phyloP scores from a whole-genome alignment of 2,329 filamentous ascomycete species.

The Curvularia spicifera region DNA sequence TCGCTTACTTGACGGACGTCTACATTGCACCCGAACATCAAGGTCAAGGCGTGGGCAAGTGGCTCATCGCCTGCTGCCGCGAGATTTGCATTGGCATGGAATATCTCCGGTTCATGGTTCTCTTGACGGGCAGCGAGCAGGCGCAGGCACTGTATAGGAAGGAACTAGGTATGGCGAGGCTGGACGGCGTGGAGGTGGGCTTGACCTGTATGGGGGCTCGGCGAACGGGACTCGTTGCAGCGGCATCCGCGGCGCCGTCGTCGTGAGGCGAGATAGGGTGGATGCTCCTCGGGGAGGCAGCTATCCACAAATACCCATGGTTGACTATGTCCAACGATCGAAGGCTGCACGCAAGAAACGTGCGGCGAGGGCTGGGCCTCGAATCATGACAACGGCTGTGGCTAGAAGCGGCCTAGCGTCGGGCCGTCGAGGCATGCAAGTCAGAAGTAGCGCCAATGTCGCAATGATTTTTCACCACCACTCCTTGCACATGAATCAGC shows the following conservation, averaged over 20 bases:
- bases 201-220: conserved; percentile 37
- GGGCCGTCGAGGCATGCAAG: conserved; percentile 13
- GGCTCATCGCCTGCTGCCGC: conserved; percentile 67
- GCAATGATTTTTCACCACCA: conserved; percentile 20
- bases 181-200: conserved; percentile 29
- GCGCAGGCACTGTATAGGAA: conserved; percentile 35
- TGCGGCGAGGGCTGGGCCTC: conserved; percentile 30
- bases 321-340: conserved; percentile 33
- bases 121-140: conserved; percentile 36
- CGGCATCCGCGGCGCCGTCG: conserved; percentile 12
- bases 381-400: conserved; percentile 28
- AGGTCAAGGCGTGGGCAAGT: conserved; percentile 67
- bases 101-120: conserved; percentile 57
- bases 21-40: conserved; percentile 68
- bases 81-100: conserved; percentile 65
- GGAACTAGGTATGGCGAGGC: conserved; percentile 38
- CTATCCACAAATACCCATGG: conserved; percentile 18
- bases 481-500: conserved; percentile 2
- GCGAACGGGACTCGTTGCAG: conserved; percentile 26
- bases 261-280: conserved; percentile 12
- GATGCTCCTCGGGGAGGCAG: conserved; percentile 9
- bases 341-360: conserved; percentile 26
- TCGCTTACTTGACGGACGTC: conserved; percentile 73
- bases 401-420: conserved; percentile 27
- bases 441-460: conserved; percentile 15